Conservation (phyloP, 176 grass and related monocot species). For the Oryza nivara region DNA sequence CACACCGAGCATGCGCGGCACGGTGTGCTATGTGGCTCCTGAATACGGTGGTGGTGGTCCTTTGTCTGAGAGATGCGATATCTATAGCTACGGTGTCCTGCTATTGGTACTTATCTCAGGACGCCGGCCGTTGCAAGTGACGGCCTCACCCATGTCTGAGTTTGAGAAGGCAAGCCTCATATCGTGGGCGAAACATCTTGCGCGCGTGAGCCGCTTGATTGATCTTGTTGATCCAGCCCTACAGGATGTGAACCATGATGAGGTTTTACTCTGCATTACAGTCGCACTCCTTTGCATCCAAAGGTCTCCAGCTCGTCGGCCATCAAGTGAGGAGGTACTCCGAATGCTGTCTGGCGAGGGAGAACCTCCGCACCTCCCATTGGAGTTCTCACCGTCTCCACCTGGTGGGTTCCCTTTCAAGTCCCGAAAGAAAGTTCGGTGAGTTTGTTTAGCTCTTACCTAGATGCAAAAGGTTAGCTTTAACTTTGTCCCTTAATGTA, state of each 20-base stretch:
- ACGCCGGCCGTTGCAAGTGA: constrained; percentile 72
- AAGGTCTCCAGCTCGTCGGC: constrained; percentile 57
- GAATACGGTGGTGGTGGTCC: constrained; percentile 65
- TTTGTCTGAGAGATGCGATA: constrained; percentile 74
- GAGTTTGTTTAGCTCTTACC: constrained; percentile 45
- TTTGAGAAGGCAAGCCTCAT: constrained; percentile 81
- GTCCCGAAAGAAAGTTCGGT: constrained; percentile 64
- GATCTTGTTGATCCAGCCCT: constrained; percentile 74
- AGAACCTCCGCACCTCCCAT: constrained; percentile 58
- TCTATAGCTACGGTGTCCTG: constrained; percentile 83
- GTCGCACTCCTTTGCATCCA: constrained; percentile 82
- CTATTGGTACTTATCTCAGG: constrained; percentile 77
- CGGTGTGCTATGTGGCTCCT: constrained; percentile 79
- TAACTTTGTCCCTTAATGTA: constrained; percentile 28
- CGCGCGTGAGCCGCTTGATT: constrained; percentile 50
- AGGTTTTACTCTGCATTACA: constrained; percentile 72
- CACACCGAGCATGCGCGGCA: constrained; percentile 89
- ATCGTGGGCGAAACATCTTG: constrained; percentile 73
- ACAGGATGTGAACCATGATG: constrained; percentile 58
- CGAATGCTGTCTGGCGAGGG: constrained; percentile 63
- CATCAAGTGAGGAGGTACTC: constrained; percentile 55
- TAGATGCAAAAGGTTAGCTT: constrained; percentile 18
- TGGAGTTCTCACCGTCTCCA: constrained; percentile 69
- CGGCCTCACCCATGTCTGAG: constrained; percentile 65
- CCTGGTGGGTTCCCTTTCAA: constrained; percentile 66